Base-by-base conservation (phyloP, 1,139 yeast species). In the Saccharomyces hybrid region DNA sequence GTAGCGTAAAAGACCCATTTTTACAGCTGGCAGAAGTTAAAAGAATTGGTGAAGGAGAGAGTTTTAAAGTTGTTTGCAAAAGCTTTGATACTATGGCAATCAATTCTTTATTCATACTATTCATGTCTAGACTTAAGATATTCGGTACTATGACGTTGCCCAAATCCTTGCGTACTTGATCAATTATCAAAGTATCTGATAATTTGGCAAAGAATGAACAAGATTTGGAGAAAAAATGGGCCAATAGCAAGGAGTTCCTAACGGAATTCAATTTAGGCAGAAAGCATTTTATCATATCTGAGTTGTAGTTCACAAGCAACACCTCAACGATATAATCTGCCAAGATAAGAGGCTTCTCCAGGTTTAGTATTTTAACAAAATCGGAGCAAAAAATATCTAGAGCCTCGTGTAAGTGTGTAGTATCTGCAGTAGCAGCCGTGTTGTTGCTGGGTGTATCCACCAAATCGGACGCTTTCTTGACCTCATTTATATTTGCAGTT, bases 261-360 rank as follows among this genome's bases (percentile, higher is more conserved):
- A 65, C 55, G 1, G 59, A 51, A 34, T 59, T 57, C 26, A 68
- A 46, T 47, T 62, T 61, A 5, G 71, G 67, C 20, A 68, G 49
- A 38, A 65, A 57, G 2, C 58, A 54, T 38, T 57, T 58, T 2
- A 66, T 62, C 50, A 69, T 50, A 28, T 61, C 63, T 3, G 67
- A 58, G 48, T 67, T 62, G 51, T 68, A 68, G 48, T 66, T 66
- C 13, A 62, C 63, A 52, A 69, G 67, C n/a, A 67, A 47, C 2
- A 69, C 58, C 31, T 67, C 66, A 6, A 65, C 63, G 47, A 65
- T 55, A 52, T 69, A 69, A 41, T 69, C 70, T 2, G 67, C 66
- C 4, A 68, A 48, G 16, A 67, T 46, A n/a, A 62, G 28, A 5
- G 61, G 58, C n/a, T 61, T 56, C 4, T 58, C 59, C 16, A 59